phyloP scores from a whole-genome alignment of 768 basidiomycete species.

The Obba rivulosa region DNA sequence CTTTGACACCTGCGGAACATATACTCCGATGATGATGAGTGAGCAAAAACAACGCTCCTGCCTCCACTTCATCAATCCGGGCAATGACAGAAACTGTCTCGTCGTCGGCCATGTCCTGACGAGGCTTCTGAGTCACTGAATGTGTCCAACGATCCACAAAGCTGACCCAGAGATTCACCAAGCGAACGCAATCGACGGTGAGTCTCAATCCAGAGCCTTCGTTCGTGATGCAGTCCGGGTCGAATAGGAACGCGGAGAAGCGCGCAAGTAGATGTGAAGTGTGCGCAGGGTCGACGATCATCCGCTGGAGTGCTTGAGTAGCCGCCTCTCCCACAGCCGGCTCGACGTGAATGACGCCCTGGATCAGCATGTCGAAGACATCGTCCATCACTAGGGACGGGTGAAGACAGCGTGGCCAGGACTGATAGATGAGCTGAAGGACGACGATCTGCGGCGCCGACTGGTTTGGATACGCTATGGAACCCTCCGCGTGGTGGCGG shows the following conservation, averaged over 20 bases:
- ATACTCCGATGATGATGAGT: conserved; percentile 48
- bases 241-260: conserved; percentile 72
- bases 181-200: conserved; percentile 57
- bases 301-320: conserved; percentile 59
- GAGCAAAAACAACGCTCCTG: conserved; percentile 71
- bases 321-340: conserved; percentile 69
- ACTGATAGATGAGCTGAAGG: conserved; percentile 71
- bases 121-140: conserved; percentile 36
- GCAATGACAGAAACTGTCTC: conserved; percentile 37
- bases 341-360: conserved; percentile 83
- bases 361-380: conserved; percentile 72
- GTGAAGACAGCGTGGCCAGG: conserved; percentile 80
- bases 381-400: conserved; percentile 47
- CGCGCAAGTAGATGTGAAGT: conserved; percentile 54
- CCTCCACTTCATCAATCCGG: conserved; percentile 59
- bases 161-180: conserved; percentile 70
- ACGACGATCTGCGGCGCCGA: conserved; percentile 61
- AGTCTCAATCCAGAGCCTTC: conserved; percentile 62
- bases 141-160: conserved; percentile 68
- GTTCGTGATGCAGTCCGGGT: conserved; percentile 53
- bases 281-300: conserved; percentile 57
- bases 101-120: conserved; percentile 32
- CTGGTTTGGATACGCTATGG: conserved; percentile 61
- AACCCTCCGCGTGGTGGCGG: conserved; percentile 61
- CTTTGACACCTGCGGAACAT: conserved; percentile 55